phyloP scores from a whole-genome alignment of 2,329 filamentous ascomycete genomes.

The Penicillium sp. region DNA sequence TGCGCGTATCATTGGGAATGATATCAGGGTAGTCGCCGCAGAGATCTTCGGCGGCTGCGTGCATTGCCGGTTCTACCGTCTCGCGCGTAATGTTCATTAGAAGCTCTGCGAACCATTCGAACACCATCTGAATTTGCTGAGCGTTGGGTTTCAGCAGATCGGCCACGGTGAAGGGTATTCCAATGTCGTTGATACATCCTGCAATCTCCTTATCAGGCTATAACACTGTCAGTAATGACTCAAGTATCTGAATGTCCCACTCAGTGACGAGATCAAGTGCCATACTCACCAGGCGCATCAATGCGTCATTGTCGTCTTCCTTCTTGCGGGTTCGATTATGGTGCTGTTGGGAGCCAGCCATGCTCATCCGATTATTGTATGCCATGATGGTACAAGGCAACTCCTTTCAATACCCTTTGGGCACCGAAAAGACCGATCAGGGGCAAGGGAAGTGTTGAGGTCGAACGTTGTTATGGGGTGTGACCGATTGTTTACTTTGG shows the following conservation, averaged over 20 bases:
- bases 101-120: slow-evolving; percentile 95
- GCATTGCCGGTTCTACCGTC: slow-evolving; percentile 92
- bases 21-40: slow-evolving; percentile 83
- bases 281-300: slow-evolving; percentile 56
- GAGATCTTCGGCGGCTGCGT: slow-evolving; percentile 83
- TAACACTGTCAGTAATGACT: slow-evolving; percentile 14
- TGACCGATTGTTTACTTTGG: slow-evolving; percentile 38
- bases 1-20: slow-evolving; percentile 81
- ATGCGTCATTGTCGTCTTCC: slow-evolving; percentile 59
- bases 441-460: slow-evolving; percentile 8
- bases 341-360: slow-evolving; percentile 45
- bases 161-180: slow-evolving; percentile 80
- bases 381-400: slow-evolving; percentile 41
- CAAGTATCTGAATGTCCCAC: not conserved
- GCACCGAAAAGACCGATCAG: slow-evolving; percentile 5
- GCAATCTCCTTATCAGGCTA: slow-evolving; percentile 78
- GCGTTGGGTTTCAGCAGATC: slow-evolving; percentile 94
- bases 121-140: slow-evolving; percentile 92
- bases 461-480: slow-evolving; percentile 28
- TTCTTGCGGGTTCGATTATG: slow-evolving; percentile 54
- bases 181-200: slow-evolving; percentile 95
- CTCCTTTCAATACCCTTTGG: slow-evolving; percentile 6
- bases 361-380: slow-evolving; percentile 56
- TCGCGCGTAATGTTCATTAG: slow-evolving; percentile 92
- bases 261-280: not conserved